These are phyloP conservation scores for Tolypocladium paradoxum DNA, from an alignment of 2,329 filamentous ascomycete genomes.

Conservation along the genomic window DNA sequence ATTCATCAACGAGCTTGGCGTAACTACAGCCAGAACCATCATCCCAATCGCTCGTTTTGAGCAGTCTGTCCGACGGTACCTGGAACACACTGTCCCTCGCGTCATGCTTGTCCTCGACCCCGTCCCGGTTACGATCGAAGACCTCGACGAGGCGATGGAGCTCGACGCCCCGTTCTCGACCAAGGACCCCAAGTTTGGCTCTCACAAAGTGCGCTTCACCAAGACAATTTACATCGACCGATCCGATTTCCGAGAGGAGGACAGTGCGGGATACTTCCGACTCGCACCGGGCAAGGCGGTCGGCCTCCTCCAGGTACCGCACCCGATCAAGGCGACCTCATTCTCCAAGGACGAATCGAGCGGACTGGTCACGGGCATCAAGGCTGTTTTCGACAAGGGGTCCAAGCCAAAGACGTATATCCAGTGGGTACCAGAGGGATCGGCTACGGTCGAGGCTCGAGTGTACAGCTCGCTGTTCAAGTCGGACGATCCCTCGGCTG, in stretches of 20 bases:
- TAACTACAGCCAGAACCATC: conserved; percentile 69
- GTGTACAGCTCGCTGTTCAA: conserved; percentile 79
- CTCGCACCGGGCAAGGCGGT: conserved; percentile 68
- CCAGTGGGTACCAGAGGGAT: conserved; percentile 72
- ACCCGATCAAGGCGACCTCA: conserved; percentile 58
- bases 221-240: conserved; percentile 78
- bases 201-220: conserved; percentile 53
- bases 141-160: conserved; percentile 47
- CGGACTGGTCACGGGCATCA: conserved; percentile 56
- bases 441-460: conserved; percentile 61
- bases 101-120: conserved; percentile 87
- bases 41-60: conserved; percentile 81
- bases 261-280: conserved; percentile 68
- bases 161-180: conserved; percentile 71
- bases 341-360: conserved; percentile 57
- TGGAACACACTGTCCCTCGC: conserved; percentile 79
- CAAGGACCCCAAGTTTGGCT: conserved; percentile 61
- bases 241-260: conserved; percentile 66
- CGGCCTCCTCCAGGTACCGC: conserved; percentile 61
- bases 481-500: conserved; percentile 67
- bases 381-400: conserved; percentile 55
- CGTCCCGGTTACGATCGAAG: conserved; percentile 70
- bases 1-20: conserved; percentile 84
- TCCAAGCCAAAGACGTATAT: conserved; percentile 73
- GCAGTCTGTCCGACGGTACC: conserved; percentile 71